phyloP scores from a whole-genome alignment of 768 basidiomycete genomes.

The Pulveroboletus sp. region DNA sequence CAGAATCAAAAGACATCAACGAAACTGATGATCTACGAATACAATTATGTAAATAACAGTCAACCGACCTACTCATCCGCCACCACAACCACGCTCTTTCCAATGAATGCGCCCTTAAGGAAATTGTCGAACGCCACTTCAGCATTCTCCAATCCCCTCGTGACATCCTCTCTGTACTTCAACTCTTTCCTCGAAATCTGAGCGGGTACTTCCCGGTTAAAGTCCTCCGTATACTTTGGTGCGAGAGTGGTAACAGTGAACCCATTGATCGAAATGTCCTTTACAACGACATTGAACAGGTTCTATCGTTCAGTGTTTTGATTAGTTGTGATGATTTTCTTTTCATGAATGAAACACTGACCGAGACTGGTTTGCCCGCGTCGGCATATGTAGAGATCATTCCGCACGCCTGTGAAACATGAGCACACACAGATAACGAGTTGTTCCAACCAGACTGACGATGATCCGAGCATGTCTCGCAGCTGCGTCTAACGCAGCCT shows the following conservation, averaged over 20 bases:
- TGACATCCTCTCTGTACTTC: slow-evolving; percentile 44
- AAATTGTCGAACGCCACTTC: slow-evolving; percentile 3
- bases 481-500: slow-evolving; percentile 49
- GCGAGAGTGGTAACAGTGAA: slow-evolving; percentile 34
- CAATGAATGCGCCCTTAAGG: slow-evolving; percentile 2
- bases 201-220: slow-evolving; percentile 39
- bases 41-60: background rate
- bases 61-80: background rate
- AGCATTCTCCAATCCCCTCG: slow-evolving; percentile 38
- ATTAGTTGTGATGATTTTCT: background rate
- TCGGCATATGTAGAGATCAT: slow-evolving; percentile 5
- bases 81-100: slow-evolving; percentile 7
- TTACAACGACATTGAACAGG: slow-evolving; percentile 23
- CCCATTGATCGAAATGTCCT: slow-evolving; percentile 41
- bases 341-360: background rate
- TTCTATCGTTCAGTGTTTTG: background rate
- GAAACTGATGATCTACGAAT: no score
- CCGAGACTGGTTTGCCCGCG: background rate
- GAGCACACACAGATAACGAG: background rate
- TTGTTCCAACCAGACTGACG: slow-evolving; percentile 11
- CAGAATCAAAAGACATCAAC: no score
- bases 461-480: slow-evolving; percentile 47
- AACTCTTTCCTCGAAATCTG: slow-evolving; percentile 44
- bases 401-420: slow-evolving; percentile 30
- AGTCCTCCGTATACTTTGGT: slow-evolving; percentile 38